phyloP scores from a whole-genome alignment of 345 rosid species.

The Stellera chamaejasme region DNA sequence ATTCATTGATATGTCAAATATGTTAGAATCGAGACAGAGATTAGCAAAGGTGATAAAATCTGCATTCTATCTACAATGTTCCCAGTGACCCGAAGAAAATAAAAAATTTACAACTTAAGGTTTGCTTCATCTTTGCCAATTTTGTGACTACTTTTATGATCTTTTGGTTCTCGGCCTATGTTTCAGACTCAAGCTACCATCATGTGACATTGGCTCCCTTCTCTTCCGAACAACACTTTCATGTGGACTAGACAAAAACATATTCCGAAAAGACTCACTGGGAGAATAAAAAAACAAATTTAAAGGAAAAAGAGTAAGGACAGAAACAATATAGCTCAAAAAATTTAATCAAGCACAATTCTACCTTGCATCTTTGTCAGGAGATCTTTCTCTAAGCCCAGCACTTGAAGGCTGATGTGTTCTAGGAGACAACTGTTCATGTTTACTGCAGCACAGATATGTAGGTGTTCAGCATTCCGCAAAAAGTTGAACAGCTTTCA shows the following conservation, averaged over 20 bases:
- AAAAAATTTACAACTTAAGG: too few species aligned
- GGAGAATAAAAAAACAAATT: neutral
- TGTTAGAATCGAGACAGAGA: too few species aligned
- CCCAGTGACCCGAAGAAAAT: too few species aligned
- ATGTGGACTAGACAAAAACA: conserved; percentile 11
- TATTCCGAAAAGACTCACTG: conserved; percentile 7
- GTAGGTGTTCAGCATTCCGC: neutral
- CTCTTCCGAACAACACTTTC: conserved; percentile 21
- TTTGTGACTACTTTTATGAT: conserved; percentile 21
- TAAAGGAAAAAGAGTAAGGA: neutral
- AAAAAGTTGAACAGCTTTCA: neutral
- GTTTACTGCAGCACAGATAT: conserved; percentile 14
- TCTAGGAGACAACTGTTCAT: conserved; percentile 17
- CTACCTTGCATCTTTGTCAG: conserved; percentile 31
- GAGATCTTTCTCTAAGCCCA: conserved; percentile 20
- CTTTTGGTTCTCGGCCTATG: conserved; percentile 22
- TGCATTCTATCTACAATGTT: too few species aligned
- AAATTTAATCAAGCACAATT: neutral
- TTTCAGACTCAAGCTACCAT: conserved; percentile 22
- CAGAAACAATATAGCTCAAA: neutral
- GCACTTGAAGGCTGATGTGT: conserved; percentile 9
- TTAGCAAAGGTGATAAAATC: too few species aligned
- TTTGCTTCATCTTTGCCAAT: conserved; percentile 19
- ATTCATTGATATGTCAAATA: neutral
- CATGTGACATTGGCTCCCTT: conserved; percentile 13